These are phyloP conservation scores for Rhizophagus sp. DNA, from an alignment of 192 early-diverging fungal species.

Conservation along the genomic window DNA sequence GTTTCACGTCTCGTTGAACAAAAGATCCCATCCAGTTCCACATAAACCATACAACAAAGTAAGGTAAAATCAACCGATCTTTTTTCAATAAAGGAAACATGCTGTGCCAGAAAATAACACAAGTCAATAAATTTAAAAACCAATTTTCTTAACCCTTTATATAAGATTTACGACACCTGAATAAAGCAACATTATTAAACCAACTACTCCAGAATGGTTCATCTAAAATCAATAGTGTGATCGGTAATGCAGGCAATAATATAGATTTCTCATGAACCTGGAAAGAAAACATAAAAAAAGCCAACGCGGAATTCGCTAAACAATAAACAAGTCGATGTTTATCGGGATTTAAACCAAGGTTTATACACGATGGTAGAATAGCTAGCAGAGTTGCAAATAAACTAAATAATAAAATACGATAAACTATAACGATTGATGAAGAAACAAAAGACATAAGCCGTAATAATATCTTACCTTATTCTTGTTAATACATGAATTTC, in stretches of 20 bases:
- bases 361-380: slow-evolving; percentile 70
- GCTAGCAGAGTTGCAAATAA: slow-evolving; percentile 62
- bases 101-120: slow-evolving; percentile 42
- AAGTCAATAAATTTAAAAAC: not conserved
- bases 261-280: slow-evolving; percentile 99
- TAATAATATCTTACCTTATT: slow-evolving; percentile 58
- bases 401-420: slow-evolving; percentile 41
- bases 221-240: slow-evolving; percentile 70
- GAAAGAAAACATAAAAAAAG: slow-evolving; percentile 96
- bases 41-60: slow-evolving; percentile 64
- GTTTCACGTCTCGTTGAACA: slow-evolving; percentile 20
- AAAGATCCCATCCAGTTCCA: slow-evolving; percentile 68
- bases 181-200: slow-evolving; percentile 83
- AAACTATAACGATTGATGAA: not conserved
- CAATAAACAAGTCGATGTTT: slow-evolving; percentile 65
- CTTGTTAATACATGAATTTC: slow-evolving; percentile 58
- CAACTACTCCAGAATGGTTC: slow-evolving; percentile 61
- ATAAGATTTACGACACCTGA: slow-evolving; percentile 51
- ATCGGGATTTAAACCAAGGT: slow-evolving; percentile 63
- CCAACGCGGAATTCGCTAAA: slow-evolving; percentile 74
- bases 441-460: not conserved
- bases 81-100: slow-evolving; percentile 85
- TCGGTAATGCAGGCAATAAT: slow-evolving; percentile 78
- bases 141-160: not conserved
- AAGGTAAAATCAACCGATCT: slow-evolving; percentile 74